Base-by-base conservation (phyloP, 257 asterid genomes). In the Jasminum sambac region DNA sequence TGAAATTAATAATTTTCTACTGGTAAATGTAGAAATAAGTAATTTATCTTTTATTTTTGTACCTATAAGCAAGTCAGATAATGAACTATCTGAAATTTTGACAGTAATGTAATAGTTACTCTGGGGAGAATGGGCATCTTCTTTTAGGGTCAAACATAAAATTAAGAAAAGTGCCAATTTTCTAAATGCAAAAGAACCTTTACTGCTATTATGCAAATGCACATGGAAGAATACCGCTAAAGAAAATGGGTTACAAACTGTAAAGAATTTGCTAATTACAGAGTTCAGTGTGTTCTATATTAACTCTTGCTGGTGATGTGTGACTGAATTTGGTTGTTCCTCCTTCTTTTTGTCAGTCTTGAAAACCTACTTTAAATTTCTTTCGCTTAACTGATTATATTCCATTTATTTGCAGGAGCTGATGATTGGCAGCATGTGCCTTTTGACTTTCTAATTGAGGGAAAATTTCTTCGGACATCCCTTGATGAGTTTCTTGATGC, bases 401-500 rank as follows among this genome's bases (percentile, higher is more conserved):
- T 66, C 6, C 6, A 44, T 73, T 42, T 12, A 26, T 67, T 11
- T 67, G 50, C 80, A 95, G 98, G 70, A 58, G 81, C 85, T 69
- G 91, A 43, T 68, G 90, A 85, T 11, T 89, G 91, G 96, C 48
- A 76, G 42, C 44, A 83, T 42, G 96, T 91, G 82, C 90, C 98
- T 6, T 95, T 91, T 76, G 99, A 95, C 80, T 91, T 95, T 78
- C 85, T 95, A 68, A 87, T 95, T 30, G 95, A 82, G 72, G 96
- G 95, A 67, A 97, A 89, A 85, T 82, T 91, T 81, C 92, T 95
- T 48, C 86, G 99, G 69, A 78, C 87, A 93, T 85, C 96, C 21
- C 93, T 95, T 5, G 95, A 91, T 78, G 96, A 91, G 80, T 91
- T 91, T 82, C 95, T 95, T 75, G 83, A 91, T 65, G 97, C 93